These are phyloP conservation scores for Nepenthes alata DNA, from an alignment of 179 eudicot genomes.

Conservation along the genomic window DNA sequence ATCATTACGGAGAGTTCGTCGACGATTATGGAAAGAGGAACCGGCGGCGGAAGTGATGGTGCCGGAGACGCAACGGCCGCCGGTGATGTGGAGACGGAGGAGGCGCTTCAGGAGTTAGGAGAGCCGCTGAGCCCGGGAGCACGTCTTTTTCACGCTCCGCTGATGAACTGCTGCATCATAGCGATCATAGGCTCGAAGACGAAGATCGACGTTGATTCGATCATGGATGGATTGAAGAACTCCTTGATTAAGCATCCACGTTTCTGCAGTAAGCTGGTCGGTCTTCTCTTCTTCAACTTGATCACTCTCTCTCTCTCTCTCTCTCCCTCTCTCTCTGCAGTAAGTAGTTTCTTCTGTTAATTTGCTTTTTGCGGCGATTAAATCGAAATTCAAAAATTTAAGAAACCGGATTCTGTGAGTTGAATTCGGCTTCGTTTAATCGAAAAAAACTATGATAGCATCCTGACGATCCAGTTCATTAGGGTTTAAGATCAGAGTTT, in stretches of 20 bases:
- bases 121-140: slow-evolving; percentile 29
- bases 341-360: no score
- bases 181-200: slow-evolving; percentile 22
- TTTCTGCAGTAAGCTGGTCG: slow-evolving; percentile 25
- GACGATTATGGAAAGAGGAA: background rate
- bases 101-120: background rate
- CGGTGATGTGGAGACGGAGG: background rate
- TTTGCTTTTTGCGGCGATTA: no score
- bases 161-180: slow-evolving; percentile 23
- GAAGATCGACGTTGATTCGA: slow-evolving; percentile 11
- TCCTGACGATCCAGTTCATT: no score
- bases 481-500: no score
- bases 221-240: slow-evolving; percentile 16
- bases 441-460: no score
- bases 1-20: no score
- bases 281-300: background rate
- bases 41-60: background rate
- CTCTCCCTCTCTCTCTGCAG: no score
- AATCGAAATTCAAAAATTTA: no score
- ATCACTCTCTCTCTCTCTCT: no score
- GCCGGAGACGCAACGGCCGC: no score
- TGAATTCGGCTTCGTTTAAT: no score
- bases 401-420: no score
- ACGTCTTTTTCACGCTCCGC: slow-evolving; percentile 26
- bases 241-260: slow-evolving; percentile 33